phyloP scores from a whole-genome alignment of 2,329 filamentous ascomycete genomes.

The Fusarium oxysporum region DNA sequence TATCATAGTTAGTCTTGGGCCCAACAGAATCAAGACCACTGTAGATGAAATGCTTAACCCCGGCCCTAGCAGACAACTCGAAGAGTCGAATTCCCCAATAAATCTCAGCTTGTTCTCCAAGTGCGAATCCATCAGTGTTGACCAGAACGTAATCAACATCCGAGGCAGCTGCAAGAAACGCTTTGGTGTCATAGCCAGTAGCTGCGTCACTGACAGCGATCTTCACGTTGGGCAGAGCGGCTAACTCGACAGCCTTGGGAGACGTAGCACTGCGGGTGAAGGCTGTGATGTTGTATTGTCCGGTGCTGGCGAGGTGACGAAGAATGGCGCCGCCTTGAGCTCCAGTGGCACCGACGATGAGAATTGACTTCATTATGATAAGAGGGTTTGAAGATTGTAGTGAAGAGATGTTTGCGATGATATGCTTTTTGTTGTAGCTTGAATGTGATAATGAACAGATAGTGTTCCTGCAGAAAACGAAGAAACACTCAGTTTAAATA shows the following conservation, averaged over 20 bases:
- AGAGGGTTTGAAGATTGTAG: rapidly evolving
- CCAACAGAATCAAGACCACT: background rate
- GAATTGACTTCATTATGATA: background rate
- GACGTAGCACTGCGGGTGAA: background rate
- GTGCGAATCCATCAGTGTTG: background rate
- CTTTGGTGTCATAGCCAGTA: background rate
- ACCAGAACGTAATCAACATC: background rate
- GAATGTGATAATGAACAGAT: rapidly evolving
- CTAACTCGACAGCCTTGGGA: background rate
- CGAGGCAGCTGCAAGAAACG: rapidly evolving
- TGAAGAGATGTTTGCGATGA: rapidly evolving
- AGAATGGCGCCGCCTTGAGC: background rate
- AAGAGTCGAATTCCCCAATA: background rate
- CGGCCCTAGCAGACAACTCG: background rate
- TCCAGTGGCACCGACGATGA: background rate
- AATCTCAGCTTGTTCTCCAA: background rate
- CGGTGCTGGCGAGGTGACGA: background rate
- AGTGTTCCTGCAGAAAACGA: rapidly evolving
- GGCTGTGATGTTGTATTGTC: background rate
- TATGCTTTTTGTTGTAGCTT: rapidly evolving
- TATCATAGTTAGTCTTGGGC: background rate
- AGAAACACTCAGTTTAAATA: rapidly evolving
- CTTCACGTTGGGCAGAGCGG: background rate
- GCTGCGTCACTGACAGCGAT: background rate
- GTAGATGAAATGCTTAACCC: background rate